Evolutionary conservation across 2,329 filamentous ascomycete genomes (phyloP).

Genomic region (Colletotrichum gloeosporioides): DNA sequence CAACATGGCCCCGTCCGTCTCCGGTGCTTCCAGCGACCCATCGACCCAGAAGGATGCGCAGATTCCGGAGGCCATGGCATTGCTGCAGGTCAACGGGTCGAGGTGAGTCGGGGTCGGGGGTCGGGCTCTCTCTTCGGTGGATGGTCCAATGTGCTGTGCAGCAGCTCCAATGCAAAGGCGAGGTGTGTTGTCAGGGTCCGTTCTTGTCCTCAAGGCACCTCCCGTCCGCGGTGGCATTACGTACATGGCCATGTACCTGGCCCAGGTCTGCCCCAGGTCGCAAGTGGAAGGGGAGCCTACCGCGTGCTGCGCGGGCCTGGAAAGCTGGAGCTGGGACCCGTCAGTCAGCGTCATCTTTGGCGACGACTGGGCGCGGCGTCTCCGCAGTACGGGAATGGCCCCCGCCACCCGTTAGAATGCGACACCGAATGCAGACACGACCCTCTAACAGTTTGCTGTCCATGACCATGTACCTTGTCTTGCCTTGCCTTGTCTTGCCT

Average conservation of each 20-base stretch:
- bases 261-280: not conserved
- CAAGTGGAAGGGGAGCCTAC: not conserved
- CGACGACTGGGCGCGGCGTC: not conserved
- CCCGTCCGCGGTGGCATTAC: not conserved
- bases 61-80: not conserved
- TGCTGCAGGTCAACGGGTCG: not conserved
- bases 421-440: not conserved
- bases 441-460: not conserved
- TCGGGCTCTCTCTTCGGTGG: not conserved
- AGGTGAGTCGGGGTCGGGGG: not conserved
- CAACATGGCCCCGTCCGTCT: not conserved
- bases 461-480: not conserved
- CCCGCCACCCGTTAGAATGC: slow-evolving; percentile 15
- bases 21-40: not conserved
- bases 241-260: not conserved
- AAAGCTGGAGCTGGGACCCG: slow-evolving; percentile 10
- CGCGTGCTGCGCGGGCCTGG: not conserved
- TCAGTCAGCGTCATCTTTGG: slow-evolving; percentile 15
- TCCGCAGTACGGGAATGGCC: slow-evolving; percentile 7
- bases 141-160: not conserved
- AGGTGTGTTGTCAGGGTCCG: not conserved
- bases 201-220: not conserved
- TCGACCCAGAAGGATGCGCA: not conserved
- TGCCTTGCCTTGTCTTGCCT: not conserved
- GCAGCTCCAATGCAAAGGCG: not conserved